phyloP scores from a whole-genome alignment of 352 stramenopile species.

The Phytophthora pluvialis region DNA sequence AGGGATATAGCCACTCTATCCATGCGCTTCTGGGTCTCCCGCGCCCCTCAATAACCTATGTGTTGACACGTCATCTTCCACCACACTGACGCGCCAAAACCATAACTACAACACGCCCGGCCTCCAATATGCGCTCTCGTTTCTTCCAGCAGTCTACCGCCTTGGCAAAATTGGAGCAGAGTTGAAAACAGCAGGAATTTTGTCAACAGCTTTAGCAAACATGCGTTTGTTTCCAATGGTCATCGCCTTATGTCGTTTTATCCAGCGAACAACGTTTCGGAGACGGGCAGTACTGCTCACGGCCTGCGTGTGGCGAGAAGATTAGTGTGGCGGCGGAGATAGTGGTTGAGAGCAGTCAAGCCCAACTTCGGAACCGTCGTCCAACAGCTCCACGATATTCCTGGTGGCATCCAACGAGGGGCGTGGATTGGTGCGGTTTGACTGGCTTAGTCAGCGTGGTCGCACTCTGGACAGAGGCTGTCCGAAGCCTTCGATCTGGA shows the following conservation, averaged over 20 bases:
- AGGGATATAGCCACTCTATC: constrained; percentile 5
- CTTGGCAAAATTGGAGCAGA: not conserved
- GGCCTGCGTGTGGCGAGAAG: too few species aligned
- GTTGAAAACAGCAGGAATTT: not conserved
- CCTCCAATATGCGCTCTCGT: not conserved
- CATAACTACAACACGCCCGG: not conserved
- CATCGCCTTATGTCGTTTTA: not conserved
- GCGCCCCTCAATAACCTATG: not conserved
- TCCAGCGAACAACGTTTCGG: not conserved
- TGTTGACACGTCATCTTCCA: not conserved
- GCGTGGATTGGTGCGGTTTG: too few species aligned
- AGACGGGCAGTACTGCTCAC: too few species aligned
- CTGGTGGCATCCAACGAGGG: too few species aligned
- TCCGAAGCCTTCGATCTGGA: not conserved
- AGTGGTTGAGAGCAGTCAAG: not conserved
- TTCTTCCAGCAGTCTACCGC: not conserved
- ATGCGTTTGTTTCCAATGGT: not conserved
- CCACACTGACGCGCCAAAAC: not conserved
- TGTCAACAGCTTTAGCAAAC: not conserved
- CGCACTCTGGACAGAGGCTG: not conserved
- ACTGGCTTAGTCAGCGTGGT: too few species aligned
- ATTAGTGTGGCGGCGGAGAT: not conserved
- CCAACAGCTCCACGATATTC: too few species aligned
- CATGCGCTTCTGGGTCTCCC: too few species aligned
- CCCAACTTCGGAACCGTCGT: not conserved